These are phyloP conservation scores for Aristolochia fimbriata DNA, from an alignment of 164 flowering plant species.

Conservation along the genomic window DNA sequence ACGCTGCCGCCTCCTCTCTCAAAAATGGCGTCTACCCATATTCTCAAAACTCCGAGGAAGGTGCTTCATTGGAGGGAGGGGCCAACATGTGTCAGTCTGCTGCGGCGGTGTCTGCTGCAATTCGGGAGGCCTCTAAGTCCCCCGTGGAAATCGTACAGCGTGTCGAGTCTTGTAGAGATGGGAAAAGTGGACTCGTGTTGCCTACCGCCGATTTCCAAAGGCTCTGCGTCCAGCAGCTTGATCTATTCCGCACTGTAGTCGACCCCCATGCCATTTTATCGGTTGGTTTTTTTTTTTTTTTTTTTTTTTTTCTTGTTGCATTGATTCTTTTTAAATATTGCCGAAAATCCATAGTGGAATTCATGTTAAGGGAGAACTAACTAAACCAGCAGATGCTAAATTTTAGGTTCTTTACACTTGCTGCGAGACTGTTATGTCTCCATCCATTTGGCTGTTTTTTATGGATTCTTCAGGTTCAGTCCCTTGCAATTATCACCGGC, in stretches of 20 bases:
- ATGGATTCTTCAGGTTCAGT: not conserved
- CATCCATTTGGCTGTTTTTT: not conserved
- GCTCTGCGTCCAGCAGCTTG: conserved; percentile 72
- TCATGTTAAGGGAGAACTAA: not conserved
- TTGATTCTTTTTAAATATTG: not conserved
- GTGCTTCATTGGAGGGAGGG: no score
- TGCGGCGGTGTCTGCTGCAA: conserved; percentile 57
- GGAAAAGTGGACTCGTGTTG: conserved; percentile 32
- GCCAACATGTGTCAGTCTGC: conserved; percentile 42
- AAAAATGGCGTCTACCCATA: not conserved
- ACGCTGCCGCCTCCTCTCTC: not conserved
- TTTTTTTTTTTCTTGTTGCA: not conserved
- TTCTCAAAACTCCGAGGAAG: not conserved
- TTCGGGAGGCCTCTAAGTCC: conserved; percentile 43
- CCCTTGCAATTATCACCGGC: not conserved
- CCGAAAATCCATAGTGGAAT: not conserved
- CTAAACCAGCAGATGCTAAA: not conserved
- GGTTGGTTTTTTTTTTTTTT: conserved; percentile 19
- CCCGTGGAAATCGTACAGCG: conserved; percentile 63
- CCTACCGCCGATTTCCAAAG: conserved; percentile 75
- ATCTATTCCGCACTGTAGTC: conserved; percentile 64
- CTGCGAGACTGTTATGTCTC: no score
- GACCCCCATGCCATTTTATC: conserved; percentile 54
- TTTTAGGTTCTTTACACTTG: no score
- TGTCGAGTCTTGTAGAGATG: conserved; percentile 25